These are phyloP conservation scores for Myxozyma neotropica DNA, from an alignment of 805 yeast species.

Conservation along the genomic window DNA sequence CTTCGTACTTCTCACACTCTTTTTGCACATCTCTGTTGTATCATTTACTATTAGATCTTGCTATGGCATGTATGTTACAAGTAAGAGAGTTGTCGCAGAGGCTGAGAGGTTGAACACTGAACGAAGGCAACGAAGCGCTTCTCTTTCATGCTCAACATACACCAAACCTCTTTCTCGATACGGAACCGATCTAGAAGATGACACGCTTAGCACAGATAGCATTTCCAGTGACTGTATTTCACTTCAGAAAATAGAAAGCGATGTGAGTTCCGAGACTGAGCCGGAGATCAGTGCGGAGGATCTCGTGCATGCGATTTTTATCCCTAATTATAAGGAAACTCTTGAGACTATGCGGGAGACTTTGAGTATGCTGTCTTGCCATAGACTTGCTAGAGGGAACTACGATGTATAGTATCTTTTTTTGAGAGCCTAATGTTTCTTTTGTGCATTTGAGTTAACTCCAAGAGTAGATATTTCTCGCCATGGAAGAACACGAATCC, in stretches of 20 bases:
- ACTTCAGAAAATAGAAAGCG: not conserved
- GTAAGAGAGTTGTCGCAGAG: not conserved
- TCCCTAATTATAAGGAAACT: slow-evolving; percentile 32
- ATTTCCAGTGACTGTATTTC: not conserved
- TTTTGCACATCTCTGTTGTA: slow-evolving; percentile 27
- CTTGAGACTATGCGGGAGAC: slow-evolving; percentile 31
- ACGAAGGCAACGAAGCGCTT: not conserved
- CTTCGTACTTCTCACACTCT: slow-evolving; percentile 16
- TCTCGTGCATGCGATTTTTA: slow-evolving; percentile 28
- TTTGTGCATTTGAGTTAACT: not conserved
- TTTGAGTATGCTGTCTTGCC: slow-evolving; percentile 29
- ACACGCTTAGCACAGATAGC: not conserved
- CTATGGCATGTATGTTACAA: slow-evolving; percentile 27
- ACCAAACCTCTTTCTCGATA: not conserved
- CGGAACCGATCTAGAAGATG: not conserved
- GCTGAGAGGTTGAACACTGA: not conserved
- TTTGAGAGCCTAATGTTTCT: not conserved
- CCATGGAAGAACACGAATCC: slow-evolving; percentile 30
- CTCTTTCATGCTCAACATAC: not conserved
- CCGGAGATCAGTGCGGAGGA: not conserved
- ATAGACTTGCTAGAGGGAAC: slow-evolving; percentile 14
- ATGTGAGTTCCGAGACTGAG: not conserved
- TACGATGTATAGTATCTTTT: slow-evolving; percentile 21
- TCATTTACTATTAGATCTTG: slow-evolving; percentile 28
- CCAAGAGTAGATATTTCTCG: slow-evolving; percentile 21